Evolutionary conservation across 2,329 filamentous ascomycete genomes (phyloP), one percentile per base, ranked within the genome.

Genomic region (Fusarium torreyae): DNA sequence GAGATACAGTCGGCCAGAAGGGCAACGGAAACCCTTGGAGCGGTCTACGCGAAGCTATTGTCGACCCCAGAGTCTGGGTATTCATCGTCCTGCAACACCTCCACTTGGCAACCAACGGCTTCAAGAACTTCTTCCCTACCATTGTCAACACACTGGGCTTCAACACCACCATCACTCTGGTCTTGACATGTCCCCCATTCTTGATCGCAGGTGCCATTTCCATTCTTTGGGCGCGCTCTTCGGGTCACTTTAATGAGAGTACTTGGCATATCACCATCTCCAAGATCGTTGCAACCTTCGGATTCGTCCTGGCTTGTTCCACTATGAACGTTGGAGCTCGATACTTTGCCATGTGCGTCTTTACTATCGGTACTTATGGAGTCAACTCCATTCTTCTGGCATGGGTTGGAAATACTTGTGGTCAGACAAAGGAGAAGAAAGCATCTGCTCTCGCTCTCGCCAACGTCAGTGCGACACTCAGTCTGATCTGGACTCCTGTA

Each of bases 141-240:
- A 81, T 85, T 14, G 81, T 86, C 38, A 75, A 82, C 50, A 83
- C 82, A 0, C 80, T 87, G 0, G 82, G 82, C 0, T 86, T 84
- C 74, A 79, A 75, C 57, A 80, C 75, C 0, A 86, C 82, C 0
- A 78, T 85, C 33, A 86, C 85, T 0, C 78, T 87, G 0, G 79
- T 84, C 2, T 78, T 87, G 18, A 86, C 84, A 0, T 83, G 81
- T 36, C 85, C 85, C 0, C 85, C 85, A 0, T 87, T 83, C 73
- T 70, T 85, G 18, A 73, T 84, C 44, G 83, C 85, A 0, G 83
- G 63, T 5, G 28, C 57, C 13, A 38, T 72, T 4, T 75, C 72
- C 0, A 67, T 74, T 4, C 28, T 58, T 3, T 71, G 73, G 38
- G 69, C 71, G 0, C 73, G 62, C 43, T 74, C 69, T 5, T 72